Base-by-base conservation (phyloP, 192 early-diverging fungal species). In the Coemansia sp. region DNA sequence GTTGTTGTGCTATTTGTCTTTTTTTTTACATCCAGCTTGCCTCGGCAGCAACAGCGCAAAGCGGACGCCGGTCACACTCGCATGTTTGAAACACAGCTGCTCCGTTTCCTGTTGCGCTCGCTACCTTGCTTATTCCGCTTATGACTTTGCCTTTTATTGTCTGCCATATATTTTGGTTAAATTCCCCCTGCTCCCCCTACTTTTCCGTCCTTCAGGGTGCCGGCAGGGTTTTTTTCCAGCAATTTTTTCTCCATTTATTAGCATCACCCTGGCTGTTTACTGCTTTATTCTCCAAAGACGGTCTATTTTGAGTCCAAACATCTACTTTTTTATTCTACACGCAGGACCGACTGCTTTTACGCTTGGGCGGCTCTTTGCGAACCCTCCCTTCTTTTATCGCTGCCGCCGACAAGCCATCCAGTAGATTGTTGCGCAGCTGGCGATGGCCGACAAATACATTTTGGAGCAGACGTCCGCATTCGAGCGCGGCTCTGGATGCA, bases 381-480 rank as follows among this genome's bases (percentile, higher is more conserved):
- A 42, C 39, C 30, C 30, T 32, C 8, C 30, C 30, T 32, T 32
- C 8, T n/a, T n/a, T n/a, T n/a, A n/a, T n/a, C n/a, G n/a, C n/a
- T 32, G 30, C 30, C 30, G 8, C 3, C 30, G 30, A 8, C 30
- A 3, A 42, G 4, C 8, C 24, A 51, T 6, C 50, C 7, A 14
- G 3, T 14, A 23, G 25, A 9, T 11, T 23, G 6, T 27, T 10
- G 8, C 50, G n/a, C 47, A 51, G 11, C 16, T 27, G 22, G 24
- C 58, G 13, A 78, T 78, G 75, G 24, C 75, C 25, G 66, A 65
- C 49, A 69, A 66, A 50, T 78, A 69, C 63, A 29, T 66, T 14
- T 50, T 65, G 48, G 75, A 78, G 66, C 61, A 66, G 45, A 54
- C 62, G 63, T 55, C 70, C 62, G 47, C 23, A 11, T 78, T 63